Percentiles rank a stretch among this genome's conserved stretches.
phyloP scores from a whole-genome alignment of 306 rosid genomes.

The Vigna hirtella region DNA sequence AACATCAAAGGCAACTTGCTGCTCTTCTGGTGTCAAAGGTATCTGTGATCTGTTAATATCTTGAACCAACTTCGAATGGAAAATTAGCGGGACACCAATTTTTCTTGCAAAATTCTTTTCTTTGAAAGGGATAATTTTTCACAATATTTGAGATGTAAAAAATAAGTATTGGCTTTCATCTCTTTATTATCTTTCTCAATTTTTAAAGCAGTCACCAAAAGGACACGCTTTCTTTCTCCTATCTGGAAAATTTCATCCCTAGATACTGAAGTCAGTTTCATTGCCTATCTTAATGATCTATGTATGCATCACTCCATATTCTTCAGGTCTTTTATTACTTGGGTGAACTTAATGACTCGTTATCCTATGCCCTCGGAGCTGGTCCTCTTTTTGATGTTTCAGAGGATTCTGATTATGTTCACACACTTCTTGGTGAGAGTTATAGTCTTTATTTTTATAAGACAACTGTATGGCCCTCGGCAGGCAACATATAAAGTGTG shows the following conservation, averaged over 20 bases:
- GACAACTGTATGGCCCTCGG: background rate
- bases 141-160: slow-evolving; percentile 2
- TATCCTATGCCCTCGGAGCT: slow-evolving; percentile 97
- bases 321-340: slow-evolving; percentile 91
- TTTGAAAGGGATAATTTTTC: background rate
- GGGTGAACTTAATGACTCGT: slow-evolving; percentile 93
- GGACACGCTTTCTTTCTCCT: slow-evolving; percentile 31
- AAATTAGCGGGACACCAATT: background rate
- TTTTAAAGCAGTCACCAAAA: slow-evolving; percentile 25
- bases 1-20: slow-evolving; percentile 89
- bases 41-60: slow-evolving; percentile 29
- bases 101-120: slow-evolving; percentile 16
- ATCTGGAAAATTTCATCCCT: background rate
- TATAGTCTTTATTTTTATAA: background rate
- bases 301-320: slow-evolving; percentile 14
- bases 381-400: slow-evolving; percentile 91
- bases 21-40: slow-evolving; percentile 96
- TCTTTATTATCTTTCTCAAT: background rate
- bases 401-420: slow-evolving; percentile 92
- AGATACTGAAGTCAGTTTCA: slow-evolving; percentile 25
- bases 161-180: background rate
- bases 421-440: slow-evolving; percentile 89
- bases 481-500: background rate
- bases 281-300: slow-evolving; percentile 32
- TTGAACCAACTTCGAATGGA: slow-evolving; percentile 18